These are phyloP conservation scores for Phytomonas sp. DNA, from an alignment of 208 protist genomes.

Conservation along the genomic window DNA sequence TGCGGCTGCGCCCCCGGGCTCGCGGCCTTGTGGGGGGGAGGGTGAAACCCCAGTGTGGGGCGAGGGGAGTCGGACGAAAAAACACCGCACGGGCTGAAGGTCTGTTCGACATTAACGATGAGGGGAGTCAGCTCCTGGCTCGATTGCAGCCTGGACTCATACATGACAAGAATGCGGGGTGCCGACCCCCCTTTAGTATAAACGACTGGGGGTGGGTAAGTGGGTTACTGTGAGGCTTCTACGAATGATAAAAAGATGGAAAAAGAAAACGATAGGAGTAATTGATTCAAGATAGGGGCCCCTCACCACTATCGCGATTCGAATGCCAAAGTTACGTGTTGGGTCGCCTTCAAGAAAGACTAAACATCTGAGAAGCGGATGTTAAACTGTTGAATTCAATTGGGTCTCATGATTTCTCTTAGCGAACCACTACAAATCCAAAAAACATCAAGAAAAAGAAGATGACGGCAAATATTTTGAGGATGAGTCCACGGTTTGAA, in stretches of 20 bases:
- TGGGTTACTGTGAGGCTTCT: not conserved
- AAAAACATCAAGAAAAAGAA: conserved; percentile 91
- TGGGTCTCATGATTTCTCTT: conserved; percentile 5
- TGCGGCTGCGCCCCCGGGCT: conserved; percentile 8
- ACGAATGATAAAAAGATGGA: not conserved
- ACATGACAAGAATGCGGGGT: conserved; percentile 18
- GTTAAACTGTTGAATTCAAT: not conserved
- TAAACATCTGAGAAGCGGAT: not conserved
- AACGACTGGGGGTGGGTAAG: not conserved
- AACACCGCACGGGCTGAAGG: conserved; percentile 15
- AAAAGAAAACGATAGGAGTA: not conserved
- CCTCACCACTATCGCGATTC: not conserved
- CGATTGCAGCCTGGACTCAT: conserved; percentile 38
- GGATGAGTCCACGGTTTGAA: conserved; percentile 87
- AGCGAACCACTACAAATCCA: conserved; percentile 83
- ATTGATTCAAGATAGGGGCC: not conserved
- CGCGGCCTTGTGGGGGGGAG: conserved; percentile 9
- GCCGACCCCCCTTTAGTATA: not conserved
- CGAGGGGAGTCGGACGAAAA: not conserved
- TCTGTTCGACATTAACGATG: conserved; percentile 39
- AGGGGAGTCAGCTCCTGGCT: conserved; percentile 60
- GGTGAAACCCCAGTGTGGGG: conserved; percentile 3
- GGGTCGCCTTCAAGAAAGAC: not conserved
- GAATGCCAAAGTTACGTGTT: not conserved
- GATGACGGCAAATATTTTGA: conserved; percentile 89